phyloP scores from a whole-genome alignment of 768 basidiomycete genomes.

The Crassisporium funariophilum region DNA sequence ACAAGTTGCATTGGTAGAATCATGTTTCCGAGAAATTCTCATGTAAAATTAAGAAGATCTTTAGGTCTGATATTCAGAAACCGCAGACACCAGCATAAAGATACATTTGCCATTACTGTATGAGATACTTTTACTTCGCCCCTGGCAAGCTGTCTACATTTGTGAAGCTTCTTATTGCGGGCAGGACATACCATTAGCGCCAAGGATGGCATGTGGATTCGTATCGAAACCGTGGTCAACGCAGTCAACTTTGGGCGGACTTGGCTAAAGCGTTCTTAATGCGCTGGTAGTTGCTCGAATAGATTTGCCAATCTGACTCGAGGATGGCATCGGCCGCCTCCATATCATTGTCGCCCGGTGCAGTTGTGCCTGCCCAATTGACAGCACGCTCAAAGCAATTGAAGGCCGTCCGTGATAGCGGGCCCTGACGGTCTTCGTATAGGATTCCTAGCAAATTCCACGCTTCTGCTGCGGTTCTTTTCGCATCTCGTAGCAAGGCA shows the following conservation, averaged over 20 bases:
- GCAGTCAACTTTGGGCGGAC: not conserved
- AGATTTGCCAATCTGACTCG: slow-evolving; percentile 61
- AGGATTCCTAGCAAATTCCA: slow-evolving; percentile 76
- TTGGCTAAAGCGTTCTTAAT: slow-evolving; percentile 32
- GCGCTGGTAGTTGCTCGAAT: slow-evolving; percentile 64
- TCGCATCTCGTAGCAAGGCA: slow-evolving; percentile 65
- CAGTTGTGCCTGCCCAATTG: slow-evolving; percentile 59
- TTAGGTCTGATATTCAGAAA: too few species aligned
- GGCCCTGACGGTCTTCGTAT: slow-evolving; percentile 45
- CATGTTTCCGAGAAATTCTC: too few species aligned
- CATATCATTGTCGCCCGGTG: slow-evolving; percentile 34
- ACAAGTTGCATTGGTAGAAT: too few species aligned
- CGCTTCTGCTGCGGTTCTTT: slow-evolving; percentile 70
- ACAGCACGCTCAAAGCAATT: slow-evolving; percentile 71
- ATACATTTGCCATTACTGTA: too few species aligned
- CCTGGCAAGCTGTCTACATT: too few species aligned
- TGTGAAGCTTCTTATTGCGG: too few species aligned
- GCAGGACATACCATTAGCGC: too few species aligned
- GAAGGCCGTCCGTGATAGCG: slow-evolving; percentile 44
- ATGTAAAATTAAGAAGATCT: too few species aligned
- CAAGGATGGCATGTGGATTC: too few species aligned
- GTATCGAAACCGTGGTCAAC: too few species aligned
- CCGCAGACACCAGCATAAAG: too few species aligned
- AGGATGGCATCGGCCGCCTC: slow-evolving; percentile 53
- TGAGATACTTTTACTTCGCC: too few species aligned